Conservation (phyloP, 352 stramenopile species). For the Ophiocytium majus region DNA sequence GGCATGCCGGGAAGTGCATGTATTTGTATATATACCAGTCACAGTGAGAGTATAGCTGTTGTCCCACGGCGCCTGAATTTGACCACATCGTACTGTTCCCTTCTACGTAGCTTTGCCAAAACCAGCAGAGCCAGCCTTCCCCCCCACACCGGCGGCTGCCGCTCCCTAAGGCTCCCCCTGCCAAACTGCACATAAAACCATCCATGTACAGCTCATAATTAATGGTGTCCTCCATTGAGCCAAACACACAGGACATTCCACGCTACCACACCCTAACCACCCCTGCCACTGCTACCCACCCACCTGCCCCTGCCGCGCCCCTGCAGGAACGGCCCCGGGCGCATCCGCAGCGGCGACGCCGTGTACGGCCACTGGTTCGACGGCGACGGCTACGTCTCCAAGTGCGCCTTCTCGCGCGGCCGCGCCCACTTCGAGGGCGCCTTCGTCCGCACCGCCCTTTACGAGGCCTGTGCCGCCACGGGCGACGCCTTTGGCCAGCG, state of each 20-base stretch:
- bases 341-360: conserved; percentile 54
- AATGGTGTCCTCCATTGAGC: background rate
- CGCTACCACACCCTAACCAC: background rate
- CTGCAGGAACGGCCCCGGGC: conserved; percentile 44
- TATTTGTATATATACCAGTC: no score
- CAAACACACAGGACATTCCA: background rate
- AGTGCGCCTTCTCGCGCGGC: conserved; percentile 25
- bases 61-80: no score
- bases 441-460: conserved; percentile 22
- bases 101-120: background rate
- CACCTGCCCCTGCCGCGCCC: background rate
- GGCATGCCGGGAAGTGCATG: no score
- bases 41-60: no score
- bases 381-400: conserved; percentile 51
- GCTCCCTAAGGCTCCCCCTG: no score
- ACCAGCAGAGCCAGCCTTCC: background rate
- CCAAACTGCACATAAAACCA: no score
- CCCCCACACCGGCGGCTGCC: background rate
- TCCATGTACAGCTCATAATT: no score
- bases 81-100: background rate
- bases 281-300: background rate
- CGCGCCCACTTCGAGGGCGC: conserved; percentile 27
- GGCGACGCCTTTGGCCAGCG: conserved; percentile 42
- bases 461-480: conserved; percentile 31
- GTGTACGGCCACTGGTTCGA: conserved; percentile 61